phyloP scores from a whole-genome alignment of 768 basidiomycete species.

The Rhizopogon vulgaris region DNA sequence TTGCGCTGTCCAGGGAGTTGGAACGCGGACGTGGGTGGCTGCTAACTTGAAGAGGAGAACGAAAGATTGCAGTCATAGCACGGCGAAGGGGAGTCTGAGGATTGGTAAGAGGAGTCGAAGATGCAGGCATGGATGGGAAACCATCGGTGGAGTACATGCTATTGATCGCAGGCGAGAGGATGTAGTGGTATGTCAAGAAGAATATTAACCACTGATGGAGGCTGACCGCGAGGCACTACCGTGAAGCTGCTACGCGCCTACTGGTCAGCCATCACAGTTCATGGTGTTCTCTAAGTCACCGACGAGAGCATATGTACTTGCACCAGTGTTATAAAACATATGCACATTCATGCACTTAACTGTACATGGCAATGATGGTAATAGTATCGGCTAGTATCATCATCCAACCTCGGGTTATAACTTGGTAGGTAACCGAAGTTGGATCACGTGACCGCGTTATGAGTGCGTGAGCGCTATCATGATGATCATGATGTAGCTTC shows the following conservation, averaged over 20 bases:
- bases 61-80: slow-evolving; percentile 6
- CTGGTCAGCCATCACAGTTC: not conserved
- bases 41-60: slow-evolving; percentile 13
- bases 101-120: not conserved
- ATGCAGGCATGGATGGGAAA: not conserved
- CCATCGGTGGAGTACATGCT: not conserved
- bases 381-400: too few species aligned
- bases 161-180: not conserved
- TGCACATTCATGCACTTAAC: too few species aligned
- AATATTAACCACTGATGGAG: not conserved
- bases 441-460: too few species aligned
- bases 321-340: too few species aligned
- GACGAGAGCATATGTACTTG: not conserved
- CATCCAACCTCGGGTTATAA: too few species aligned
- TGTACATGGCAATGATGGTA: too few species aligned
- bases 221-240: not conserved
- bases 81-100: not conserved
- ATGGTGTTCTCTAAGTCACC: not conserved
- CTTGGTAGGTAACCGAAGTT: too few species aligned
- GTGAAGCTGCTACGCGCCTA: too few species aligned
- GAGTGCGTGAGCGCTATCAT: too few species aligned
- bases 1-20: slow-evolving; percentile 12
- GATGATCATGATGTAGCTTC: too few species aligned
- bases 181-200: too few species aligned
- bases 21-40: not conserved